A percentile compares a stretch with the other conserved stretches of the same genome.
These are phyloP conservation scores for Hanseniaspora lindneri DNA, from an alignment of 805 yeast species.

Conservation along the genomic window DNA sequence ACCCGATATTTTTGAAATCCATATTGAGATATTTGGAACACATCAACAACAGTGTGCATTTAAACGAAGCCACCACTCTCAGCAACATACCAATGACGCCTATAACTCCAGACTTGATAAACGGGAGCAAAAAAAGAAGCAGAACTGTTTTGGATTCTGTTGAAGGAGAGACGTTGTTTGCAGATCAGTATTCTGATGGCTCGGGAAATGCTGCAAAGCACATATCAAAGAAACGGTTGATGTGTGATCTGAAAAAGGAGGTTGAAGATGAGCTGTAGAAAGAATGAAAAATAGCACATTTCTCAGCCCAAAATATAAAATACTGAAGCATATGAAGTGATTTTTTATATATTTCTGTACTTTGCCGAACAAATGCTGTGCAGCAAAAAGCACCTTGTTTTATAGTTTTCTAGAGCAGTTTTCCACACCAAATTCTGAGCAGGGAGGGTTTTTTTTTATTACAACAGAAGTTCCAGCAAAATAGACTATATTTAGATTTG, in stretches of 20 bases:
- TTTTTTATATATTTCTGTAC: too few species aligned
- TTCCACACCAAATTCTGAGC: too few species aligned
- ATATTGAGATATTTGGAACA: constrained; percentile 5
- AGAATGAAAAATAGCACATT: background rate
- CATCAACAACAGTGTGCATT: background rate
- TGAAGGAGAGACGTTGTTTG: constrained; percentile 24
- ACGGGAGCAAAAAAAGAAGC: background rate
- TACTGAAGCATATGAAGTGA: background rate
- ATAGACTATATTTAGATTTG: too few species aligned
- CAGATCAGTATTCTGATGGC: background rate
- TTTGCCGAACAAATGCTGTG: too few species aligned
- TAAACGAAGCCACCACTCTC: background rate
- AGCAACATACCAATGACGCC: background rate
- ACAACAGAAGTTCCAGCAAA: too few species aligned
- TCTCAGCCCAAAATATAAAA: background rate
- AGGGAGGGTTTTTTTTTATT: too few species aligned
- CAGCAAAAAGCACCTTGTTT: too few species aligned
- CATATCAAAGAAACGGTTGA: constrained; percentile 2
- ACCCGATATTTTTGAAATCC: constrained; percentile 13
- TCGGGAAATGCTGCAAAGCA: background rate
- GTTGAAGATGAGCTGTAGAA: background rate
- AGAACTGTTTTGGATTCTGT: constrained; percentile 28
- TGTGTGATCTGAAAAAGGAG: constrained; percentile 10
- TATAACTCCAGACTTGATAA: constrained; percentile 7
- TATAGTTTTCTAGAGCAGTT: too few species aligned